Base-by-base conservation (phyloP, 441 rosid genomes). In the Geranium incanum region DNA sequence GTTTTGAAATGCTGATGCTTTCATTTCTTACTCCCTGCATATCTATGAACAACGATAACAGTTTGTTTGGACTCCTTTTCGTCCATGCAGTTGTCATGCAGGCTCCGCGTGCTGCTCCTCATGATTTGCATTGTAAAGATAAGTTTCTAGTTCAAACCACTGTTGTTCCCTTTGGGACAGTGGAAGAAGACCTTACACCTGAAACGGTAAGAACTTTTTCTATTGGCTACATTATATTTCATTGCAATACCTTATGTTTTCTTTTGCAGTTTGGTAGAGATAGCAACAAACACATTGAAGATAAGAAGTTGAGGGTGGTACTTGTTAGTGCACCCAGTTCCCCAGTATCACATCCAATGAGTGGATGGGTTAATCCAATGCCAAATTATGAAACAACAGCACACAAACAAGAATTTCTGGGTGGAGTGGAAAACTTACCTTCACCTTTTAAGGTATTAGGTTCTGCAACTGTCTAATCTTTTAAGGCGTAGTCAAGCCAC, bases 71-170 rank as follows among this genome's bases (percentile, higher is more conserved):
- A 57, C 16, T 18, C 41, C 19, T 67, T 66, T 52, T 70, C 68
- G 52, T 15, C 23, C 59, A 52, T 70, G 74, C 66, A 87, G 91
- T 87, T 68, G 80, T 74, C 0, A 84, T 85, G 91, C 87, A 78
- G 75, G 83, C 84, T 71, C 87, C 76, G 80, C 78, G 33, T 67
- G 70, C 33, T 43, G 82, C 80, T 72, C 84, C 88, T 9, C 81
- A 76, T 38, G 83, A 83, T 74, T 67, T 85, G 77, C 76, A 74
- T 48, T 82, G 91, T 80, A 84, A 83, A 78, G 91, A 87, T 81
- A 87, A 87, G 78, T 87, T 85, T 68, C 68, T 76, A 67, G 70
- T 87, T 68, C 91, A 87, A 75, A 71, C 83, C 74, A 80, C 79
- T 12, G 72, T 75, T 45, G 82, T 84, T 68, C 85, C 89, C 2